phyloP scores from a whole-genome alignment of 2,329 filamentous ascomycete genomes.

The Phialocephala sp. region DNA sequence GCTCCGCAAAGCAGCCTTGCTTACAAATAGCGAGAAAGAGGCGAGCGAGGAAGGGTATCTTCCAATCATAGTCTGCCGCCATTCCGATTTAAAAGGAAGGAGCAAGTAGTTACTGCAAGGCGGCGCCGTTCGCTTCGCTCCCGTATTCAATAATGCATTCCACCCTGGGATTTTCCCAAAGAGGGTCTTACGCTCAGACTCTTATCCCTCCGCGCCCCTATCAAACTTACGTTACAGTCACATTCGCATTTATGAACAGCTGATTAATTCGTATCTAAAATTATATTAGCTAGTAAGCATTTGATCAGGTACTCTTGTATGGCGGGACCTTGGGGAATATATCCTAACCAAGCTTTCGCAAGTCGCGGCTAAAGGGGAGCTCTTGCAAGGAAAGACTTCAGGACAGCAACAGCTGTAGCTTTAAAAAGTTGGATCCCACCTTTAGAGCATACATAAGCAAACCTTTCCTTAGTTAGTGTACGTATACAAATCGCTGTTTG shows the following conservation, averaged over 20 bases:
- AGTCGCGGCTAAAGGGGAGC: not conserved
- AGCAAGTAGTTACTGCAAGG: too few relatives aligned
- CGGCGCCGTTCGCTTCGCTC: too few relatives aligned
- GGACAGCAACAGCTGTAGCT: not conserved
- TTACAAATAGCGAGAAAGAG: too few relatives aligned
- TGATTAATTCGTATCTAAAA: not conserved
- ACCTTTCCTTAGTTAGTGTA: not conserved
- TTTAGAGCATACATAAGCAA: not conserved
- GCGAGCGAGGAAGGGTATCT: too few relatives aligned
- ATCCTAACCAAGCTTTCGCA: not conserved
- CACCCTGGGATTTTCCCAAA: too few relatives aligned
- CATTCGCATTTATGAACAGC: not conserved
- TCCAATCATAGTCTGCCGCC: too few relatives aligned
- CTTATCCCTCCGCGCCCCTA: too few relatives aligned
- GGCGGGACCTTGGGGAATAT: not conserved
- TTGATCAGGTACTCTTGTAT: not conserved
- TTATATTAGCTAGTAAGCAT: not conserved
- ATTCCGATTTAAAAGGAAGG: too few relatives aligned
- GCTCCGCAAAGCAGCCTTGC: too few relatives aligned
- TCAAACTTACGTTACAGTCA: too few relatives aligned
- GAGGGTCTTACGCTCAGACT: too few relatives aligned
- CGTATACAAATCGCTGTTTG: not conserved
- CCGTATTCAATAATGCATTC: too few relatives aligned
- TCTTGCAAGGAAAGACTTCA: not conserved
- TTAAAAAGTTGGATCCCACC: not conserved